Percentiles rank a stretch among this genome's conserved stretches.
phyloP scores from a whole-genome alignment of 2,329 filamentous ascomycete genomes.

The Piedraia hortae region DNA sequence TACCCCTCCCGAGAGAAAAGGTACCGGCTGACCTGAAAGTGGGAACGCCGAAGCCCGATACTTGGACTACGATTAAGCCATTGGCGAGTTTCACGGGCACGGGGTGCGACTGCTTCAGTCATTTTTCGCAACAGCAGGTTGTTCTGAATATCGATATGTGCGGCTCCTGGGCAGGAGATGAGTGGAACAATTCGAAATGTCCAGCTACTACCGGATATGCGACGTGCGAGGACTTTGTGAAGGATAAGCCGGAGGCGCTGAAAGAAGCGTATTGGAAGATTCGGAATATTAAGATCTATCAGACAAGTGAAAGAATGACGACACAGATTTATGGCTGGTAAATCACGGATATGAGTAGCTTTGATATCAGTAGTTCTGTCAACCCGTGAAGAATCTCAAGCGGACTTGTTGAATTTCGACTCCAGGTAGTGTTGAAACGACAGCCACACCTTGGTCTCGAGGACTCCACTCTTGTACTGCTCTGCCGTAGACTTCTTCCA shows the following conservation, averaged over 20 bases:
- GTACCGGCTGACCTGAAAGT: constrained; percentile 36
- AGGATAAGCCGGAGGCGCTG: constrained; percentile 41
- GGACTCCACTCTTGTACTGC: constrained; percentile 24
- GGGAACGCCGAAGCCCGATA: constrained; percentile 32
- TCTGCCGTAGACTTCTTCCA: constrained; percentile 23
- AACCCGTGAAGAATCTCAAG: too few relatives aligned
- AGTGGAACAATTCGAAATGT: constrained; percentile 27
- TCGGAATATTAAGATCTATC: constrained; percentile 38
- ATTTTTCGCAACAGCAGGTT: constrained; percentile 48
- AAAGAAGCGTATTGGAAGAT: constrained; percentile 50
- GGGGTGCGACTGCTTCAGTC: constrained; percentile 39
- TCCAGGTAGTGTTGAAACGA: too few relatives aligned
- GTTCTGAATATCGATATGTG: constrained; percentile 69
- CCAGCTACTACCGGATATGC: constrained; percentile 23
- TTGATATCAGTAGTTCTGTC: too few relatives aligned
- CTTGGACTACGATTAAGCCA: constrained; percentile 39
- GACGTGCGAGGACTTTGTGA: constrained; percentile 47
- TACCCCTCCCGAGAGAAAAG: constrained; percentile 46
- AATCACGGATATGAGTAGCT: too few relatives aligned
- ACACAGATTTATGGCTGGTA: too few relatives aligned
- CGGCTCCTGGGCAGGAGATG: constrained; percentile 54
- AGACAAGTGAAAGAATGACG: too few relatives aligned
- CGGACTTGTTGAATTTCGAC: too few relatives aligned
- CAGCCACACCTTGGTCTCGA: constrained; percentile 2
- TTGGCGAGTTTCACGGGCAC: constrained; percentile 35